These are phyloP conservation scores for Talaromyces amestolkiae DNA, from an alignment of 2,329 filamentous ascomycete genomes.

Conservation along the genomic window DNA sequence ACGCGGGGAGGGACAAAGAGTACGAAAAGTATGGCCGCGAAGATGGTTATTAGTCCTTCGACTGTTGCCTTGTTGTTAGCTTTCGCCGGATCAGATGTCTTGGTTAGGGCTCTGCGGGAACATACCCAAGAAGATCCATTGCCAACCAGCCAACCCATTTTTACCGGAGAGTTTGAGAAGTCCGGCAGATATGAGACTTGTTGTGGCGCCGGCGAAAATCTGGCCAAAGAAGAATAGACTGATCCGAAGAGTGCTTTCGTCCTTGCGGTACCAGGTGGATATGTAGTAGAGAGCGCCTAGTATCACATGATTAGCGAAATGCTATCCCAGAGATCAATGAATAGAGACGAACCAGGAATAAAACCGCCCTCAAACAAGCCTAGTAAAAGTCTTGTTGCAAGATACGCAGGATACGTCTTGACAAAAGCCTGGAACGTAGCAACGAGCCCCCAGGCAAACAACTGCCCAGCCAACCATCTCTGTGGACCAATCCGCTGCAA, in stretches of 20 bases:
- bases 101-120: not conserved
- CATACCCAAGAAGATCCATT: slow-evolving; percentile 52
- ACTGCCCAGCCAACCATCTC: slow-evolving; percentile 54
- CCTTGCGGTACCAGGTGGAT: slow-evolving; percentile 56
- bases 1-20: slow-evolving; percentile 41
- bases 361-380: slow-evolving; percentile 56
- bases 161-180: slow-evolving; percentile 51
- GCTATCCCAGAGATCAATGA: not conserved
- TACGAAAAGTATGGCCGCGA: slow-evolving; percentile 36
- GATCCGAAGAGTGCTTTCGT: slow-evolving; percentile 53
- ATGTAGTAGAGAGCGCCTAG: slow-evolving; percentile 43
- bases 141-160: slow-evolving; percentile 53
- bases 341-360: slow-evolving; percentile 48
- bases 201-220: slow-evolving; percentile 49
- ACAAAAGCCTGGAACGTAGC: slow-evolving; percentile 57
- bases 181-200: slow-evolving; percentile 39
- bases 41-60: slow-evolving; percentile 55
- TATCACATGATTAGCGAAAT: not conserved
- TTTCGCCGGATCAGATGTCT: too few species aligned
- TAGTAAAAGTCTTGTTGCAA: slow-evolving; percentile 53
- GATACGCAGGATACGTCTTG: slow-evolving; percentile 47
- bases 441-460: slow-evolving; percentile 55
- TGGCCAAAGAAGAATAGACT: slow-evolving; percentile 59
- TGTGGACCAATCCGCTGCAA: slow-evolving; percentile 52
- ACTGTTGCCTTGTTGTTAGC: slow-evolving; percentile 27